Percentiles rank a stretch among this genome's conserved stretches.
These are phyloP conservation scores for Mikania micrantha DNA, from an alignment of 129 eudicot species.

Conservation along the genomic window DNA sequence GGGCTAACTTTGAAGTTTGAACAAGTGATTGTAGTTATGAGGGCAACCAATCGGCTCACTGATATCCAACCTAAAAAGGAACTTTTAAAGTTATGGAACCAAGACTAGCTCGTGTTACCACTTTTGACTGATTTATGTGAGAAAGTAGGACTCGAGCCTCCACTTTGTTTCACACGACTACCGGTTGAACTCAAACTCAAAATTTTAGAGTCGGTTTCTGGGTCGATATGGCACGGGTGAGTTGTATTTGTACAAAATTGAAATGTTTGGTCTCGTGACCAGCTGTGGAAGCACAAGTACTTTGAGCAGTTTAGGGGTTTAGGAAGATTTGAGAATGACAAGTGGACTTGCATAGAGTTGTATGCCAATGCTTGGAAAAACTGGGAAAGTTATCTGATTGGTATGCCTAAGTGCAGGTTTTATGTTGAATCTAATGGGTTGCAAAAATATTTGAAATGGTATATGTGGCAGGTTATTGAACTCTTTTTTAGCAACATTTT, in stretches of 20 bases:
- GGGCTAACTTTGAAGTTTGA: slow-evolving; percentile 77
- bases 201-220: slow-evolving; percentile 57
- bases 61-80: slow-evolving; percentile 40
- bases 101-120: slow-evolving; percentile 68
- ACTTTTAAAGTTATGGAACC: slow-evolving; percentile 68
- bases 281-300: slow-evolving; percentile 60
- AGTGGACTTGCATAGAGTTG: neutral
- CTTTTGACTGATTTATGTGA: slow-evolving; percentile 68
- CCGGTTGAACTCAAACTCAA: slow-evolving; percentile 66
- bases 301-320: slow-evolving; percentile 4
- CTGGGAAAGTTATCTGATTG: neutral
- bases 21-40: slow-evolving; percentile 16
- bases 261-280: slow-evolving; percentile 47
- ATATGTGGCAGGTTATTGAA: neutral
- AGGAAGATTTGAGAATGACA: neutral
- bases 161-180: slow-evolving; percentile 59
- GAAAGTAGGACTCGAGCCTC: slow-evolving; percentile 48
- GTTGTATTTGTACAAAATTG: slow-evolving; percentile 53
- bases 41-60: slow-evolving; percentile 5
- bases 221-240: slow-evolving; percentile 54
- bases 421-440: neutral
- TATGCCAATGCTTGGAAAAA: neutral
- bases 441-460: neutral
- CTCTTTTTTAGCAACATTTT: too few relatives aligned
- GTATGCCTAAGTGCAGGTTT: neutral